A percentile compares a stretch with the other conserved stretches of the same genome.
These are phyloP conservation scores for Aspergillus ochraceoroseus DNA, from an alignment of 2,329 filamentous ascomycete genomes.

Conservation along the genomic window DNA sequence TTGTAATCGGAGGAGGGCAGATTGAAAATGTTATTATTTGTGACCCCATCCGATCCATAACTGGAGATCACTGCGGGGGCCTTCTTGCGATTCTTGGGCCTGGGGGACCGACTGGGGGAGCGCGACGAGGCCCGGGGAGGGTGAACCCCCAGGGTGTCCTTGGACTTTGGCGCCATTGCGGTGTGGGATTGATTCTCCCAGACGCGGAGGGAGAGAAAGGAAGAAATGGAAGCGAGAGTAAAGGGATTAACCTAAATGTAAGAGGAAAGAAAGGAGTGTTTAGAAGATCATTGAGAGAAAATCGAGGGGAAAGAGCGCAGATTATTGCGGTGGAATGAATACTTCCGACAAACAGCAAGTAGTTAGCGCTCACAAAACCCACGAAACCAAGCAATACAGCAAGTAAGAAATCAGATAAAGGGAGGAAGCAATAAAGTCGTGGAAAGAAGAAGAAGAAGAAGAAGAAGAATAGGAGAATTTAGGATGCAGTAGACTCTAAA, in stretches of 20 bases:
- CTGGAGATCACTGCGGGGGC: constrained; percentile 30
- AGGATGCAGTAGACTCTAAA: constrained; percentile 23
- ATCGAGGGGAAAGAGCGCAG: constrained; percentile 12
- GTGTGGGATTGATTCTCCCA: constrained; percentile 11
- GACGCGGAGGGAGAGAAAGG: constrained; percentile 6
- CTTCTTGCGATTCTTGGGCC: constrained; percentile 36
- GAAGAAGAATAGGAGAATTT: constrained; percentile 35
- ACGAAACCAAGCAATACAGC: constrained; percentile 4
- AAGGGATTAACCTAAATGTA: constrained; percentile 11
- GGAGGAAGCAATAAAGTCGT: constrained; percentile 6
- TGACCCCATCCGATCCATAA: constrained; percentile 53
- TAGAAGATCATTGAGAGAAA: constrained; percentile 10
- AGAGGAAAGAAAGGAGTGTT: constrained; percentile 3
- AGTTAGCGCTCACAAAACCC: no score
- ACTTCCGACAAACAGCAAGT: no score
- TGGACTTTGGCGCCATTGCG: constrained; percentile 30
- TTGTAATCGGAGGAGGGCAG: constrained; percentile 81
- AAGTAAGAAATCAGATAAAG: constrained; percentile 8
- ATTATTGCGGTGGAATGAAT: constrained; percentile 9
- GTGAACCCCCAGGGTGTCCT: constrained; percentile 37
- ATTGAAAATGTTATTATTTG: constrained; percentile 86
- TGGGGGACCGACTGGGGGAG: constrained; percentile 40
- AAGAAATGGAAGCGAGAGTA: constrained; percentile 17
- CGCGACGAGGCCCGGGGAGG: constrained; percentile 33
- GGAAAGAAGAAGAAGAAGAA: constrained; percentile 13